Base-by-base conservation (phyloP, 352 stramenopile genomes). In the Pythium periplocum region DNA sequence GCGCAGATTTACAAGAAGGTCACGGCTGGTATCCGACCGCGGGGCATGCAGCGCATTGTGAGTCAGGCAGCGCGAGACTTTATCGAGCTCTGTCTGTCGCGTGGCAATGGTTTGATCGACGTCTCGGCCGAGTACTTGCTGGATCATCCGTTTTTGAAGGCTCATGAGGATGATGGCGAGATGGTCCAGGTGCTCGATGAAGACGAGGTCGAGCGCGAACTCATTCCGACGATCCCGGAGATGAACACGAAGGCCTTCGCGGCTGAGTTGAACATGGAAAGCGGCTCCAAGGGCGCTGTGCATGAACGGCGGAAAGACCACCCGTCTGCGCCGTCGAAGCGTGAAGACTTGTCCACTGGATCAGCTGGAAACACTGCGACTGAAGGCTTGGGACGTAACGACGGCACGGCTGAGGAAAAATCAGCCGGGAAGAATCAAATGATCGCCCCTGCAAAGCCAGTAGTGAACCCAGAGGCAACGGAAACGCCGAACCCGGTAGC, bases 1-100 rank as follows among this genome's bases (percentile, higher is more conserved):
- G 81, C 81, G 17, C 84, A 96, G 61, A 96, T 96, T 45, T 96
- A 94, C 71, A 95, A 92, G 60, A 96, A 96, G 56, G 86, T 96
- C 26, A 96, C 85, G 10, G 83, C 83, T 11, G 83, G 83, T 0
- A 90, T 93, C 56, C 78, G 83, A 0, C 83, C 83, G 6, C 78
- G 78, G 12, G 83, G 80, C 0, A 43, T 93, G 7, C 73, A 88
- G 51, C 75, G 83, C 32, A 79, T 93, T 32, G 64, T 90, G 6
- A 91, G 80, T 48, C 73, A 89, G 41, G 69, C 78, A 6, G 83
- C 83, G 5, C 63, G 68, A 7, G 83, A 93, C 55, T 93, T 93
- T 51, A 93, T 93, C 34, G 83, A 93, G 63, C 56, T 93, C 9
- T 93, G 83, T 57, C 48, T 93, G 10, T 91, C 80, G 10, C 75